Evolutionary conservation across 2,329 filamentous ascomycete species (phyloP), one percentile per base, ranked within the genome.

Genomic region (Nemania sp.): DNA sequence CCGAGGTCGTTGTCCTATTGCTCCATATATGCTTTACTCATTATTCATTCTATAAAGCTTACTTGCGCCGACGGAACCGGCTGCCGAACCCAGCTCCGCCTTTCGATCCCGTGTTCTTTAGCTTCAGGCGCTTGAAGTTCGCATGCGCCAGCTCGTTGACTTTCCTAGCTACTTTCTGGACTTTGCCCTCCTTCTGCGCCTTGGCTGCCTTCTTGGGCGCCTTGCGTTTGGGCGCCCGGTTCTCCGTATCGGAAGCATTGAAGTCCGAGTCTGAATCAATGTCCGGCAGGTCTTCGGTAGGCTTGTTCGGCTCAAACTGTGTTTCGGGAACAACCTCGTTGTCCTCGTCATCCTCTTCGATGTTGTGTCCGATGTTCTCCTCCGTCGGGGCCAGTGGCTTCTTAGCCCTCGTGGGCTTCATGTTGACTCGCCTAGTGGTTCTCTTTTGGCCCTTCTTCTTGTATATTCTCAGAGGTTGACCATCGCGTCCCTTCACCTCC

Each of bases 361-460:
- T 72, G 0, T 74, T 72, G 1, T 74, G 74, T 39, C 74, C 73
- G 0, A 72, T 70, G 13, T 74, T 72, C 3, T 74, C 70, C n/a
- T 69, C 71, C 3, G 65, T 58, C 4, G 69, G 63, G 32, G 71
- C 67, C 15, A 73, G 64, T 20, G 82, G 80, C 39, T 86, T 81
- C 69, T 81, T 83, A 6, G 73, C 71, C 57, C 78, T 73, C 0
- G 76, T 81, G 1, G 85, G 85, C 63, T 77, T 80, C 78, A 89
- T 90, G 61, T 87, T 92, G 57, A 84, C 81, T 49, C 82, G 79
- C 63, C 87, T 81, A 2, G 91, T 94, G 57, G 90, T 91, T 62
- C 91, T 82, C 79, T 95, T 95, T 72, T 90, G 84, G 0, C 90
- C 90, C 78, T 90, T 91, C 83, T 95, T 95, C 81, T 93, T 94